Base-by-base conservation (phyloP, 108 stramenopile genomes). In the Ochromonas danica region DNA sequence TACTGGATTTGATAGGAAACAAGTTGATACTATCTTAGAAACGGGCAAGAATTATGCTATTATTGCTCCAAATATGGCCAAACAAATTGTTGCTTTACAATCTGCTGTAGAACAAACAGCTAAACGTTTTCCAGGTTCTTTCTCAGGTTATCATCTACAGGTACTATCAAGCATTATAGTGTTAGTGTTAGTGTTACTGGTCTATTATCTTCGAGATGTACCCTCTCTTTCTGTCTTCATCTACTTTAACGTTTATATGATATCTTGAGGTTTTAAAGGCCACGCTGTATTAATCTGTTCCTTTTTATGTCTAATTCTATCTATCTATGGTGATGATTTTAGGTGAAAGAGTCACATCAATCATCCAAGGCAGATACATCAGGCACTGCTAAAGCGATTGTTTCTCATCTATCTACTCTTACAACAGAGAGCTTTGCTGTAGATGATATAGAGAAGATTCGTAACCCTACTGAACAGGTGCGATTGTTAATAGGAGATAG, bases 11-110 rank as follows among this genome's bases (percentile, higher is more conserved):
- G 95, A 95, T 80, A 90, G 94, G 51, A 61, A 84, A 85, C 45
- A 43, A 17, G 87, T 82, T 6, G 38, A 67, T 41, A 51, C 6
- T 22, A 22, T 14, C 6, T 51, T 51, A 14, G 85, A 86, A 42
- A 79, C 89, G 80, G 62, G 81, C 0, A 93, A 92, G 67, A 89
- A 95, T 40, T 90, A 90, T 57, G 71, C 81, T 1, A 93, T 99
- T 1, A 95, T 99, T 86, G 98, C 98, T 14, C 98, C 96, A 45
- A 99, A 99, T 84, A 99, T 99, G 98, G 95, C 92, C 35, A 99
- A 99, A 84, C 96, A 97, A 84, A 97, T 99, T 85, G 97, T 98
- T 17, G 97, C 97, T n/a, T 89, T 98, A 86, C 95, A 98, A 84
- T 88, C 94, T 35, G 94, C 92, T 22, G 80, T 98, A 78, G 95